These are phyloP conservation scores for Alternaria longipes DNA, from an alignment of 2,329 filamentous ascomycete genomes.

Conservation along the genomic window DNA sequence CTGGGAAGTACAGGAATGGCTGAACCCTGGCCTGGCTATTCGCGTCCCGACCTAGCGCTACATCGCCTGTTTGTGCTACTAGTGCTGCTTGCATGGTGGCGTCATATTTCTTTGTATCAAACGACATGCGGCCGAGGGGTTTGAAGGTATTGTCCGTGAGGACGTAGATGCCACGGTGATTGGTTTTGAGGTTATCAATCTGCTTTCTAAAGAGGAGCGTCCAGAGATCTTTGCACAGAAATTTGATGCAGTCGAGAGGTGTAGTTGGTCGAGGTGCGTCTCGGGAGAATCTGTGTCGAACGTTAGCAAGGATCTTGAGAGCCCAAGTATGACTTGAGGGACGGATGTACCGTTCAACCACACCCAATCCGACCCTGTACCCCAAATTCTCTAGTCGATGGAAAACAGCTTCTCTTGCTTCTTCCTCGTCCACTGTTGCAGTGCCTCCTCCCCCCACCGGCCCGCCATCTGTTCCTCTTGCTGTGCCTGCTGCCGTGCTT, in stretches of 20 bases:
- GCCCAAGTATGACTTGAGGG: neutral
- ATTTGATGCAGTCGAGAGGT: conserved; percentile 95
- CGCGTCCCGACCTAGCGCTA: conserved; percentile 61
- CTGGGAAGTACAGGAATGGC: conserved; percentile 91
- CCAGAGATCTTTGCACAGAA: conserved; percentile 98
- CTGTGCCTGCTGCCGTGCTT: conserved; percentile 38
- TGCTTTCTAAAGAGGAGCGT: conserved; percentile 94
- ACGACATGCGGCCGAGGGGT: conserved; percentile 88
- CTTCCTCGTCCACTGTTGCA: conserved; percentile 72
- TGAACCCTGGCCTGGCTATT: conserved; percentile 45
- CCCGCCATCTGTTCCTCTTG: conserved; percentile 18
- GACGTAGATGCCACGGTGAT: conserved; percentile 95
- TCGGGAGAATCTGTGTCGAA: conserved; percentile 72
- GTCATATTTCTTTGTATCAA: conserved; percentile 62
- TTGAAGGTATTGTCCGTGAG: conserved; percentile 92
- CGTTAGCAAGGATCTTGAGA: neutral
- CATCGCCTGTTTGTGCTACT: conserved; percentile 44
- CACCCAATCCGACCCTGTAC: conserved; percentile 89
- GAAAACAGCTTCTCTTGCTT: conserved; percentile 84
- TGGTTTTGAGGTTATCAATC: conserved; percentile 98
- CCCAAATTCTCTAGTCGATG: conserved; percentile 84
- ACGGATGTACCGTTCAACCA: conserved; percentile 80
- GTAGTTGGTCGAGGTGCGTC: conserved; percentile 89
- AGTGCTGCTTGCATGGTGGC: conserved; percentile 39
- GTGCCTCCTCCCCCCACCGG: conserved; percentile 30